Base-by-base conservation (phyloP, 345 rosid species). In the Arabidopsis arenosa region DNA sequence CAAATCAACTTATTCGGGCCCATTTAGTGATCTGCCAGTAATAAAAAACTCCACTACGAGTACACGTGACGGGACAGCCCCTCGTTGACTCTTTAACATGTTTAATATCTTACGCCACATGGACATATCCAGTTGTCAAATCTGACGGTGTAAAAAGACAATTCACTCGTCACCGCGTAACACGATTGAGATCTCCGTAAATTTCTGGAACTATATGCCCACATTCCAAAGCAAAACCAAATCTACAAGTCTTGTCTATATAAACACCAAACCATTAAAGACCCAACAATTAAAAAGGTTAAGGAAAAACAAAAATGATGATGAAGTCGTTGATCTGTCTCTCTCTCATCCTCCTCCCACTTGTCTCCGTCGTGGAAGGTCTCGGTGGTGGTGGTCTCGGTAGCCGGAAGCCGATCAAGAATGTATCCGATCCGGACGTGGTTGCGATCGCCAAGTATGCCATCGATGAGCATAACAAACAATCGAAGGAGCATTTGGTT, bases 391-490 rank as follows among this genome's bases (percentile, higher is more conserved):
- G 41, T 37, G 41, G 9, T 2, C 13, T 64, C 32, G 90, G 93
- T 12, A 80, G 88, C 1, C 80, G 86, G 85, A 44, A 7, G 13
- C 74, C 82, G 49, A 87, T 90, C 28, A 26, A 76, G 70, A 18
- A 86, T 63, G 12, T 69, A 14, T 63, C 58, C 0, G 87, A 86
- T 26, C 75, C 78, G n/a, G 66, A 79, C 60, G 78, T 90, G 7
- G 51, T 0, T 17, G 87, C 81, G 68, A 69, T 91, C 66, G 97
- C 74, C 1, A 66, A 73, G 52, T 78, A 21, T 15, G 81, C 81
- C 0, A 43, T 78, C 73, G 3, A 40, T 11, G 83, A 81, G 73
- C 66, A 86, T 78, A 86, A 87, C 84, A 79, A 81, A 45, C 37
- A 59, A 1, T 44, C 81, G 0, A 82, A 75, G 30, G 9, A 45